Evolutionary conservation across 2,329 filamentous ascomycete genomes (phyloP).

Genomic region (Cladobotryum protrusum): DNA sequence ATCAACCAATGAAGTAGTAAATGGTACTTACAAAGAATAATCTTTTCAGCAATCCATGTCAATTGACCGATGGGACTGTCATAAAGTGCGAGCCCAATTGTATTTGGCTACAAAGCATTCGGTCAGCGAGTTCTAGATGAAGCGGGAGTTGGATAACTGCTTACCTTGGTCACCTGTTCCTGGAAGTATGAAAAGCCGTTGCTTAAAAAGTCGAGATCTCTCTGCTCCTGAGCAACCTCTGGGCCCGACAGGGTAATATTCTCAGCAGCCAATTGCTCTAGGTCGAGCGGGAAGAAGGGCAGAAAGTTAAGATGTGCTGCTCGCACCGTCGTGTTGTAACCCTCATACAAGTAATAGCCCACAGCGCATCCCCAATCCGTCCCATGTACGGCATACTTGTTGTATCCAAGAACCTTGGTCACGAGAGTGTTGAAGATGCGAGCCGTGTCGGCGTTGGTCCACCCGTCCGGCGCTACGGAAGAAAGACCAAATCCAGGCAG

Average conservation of each 20-base stretch:
- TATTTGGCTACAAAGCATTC: conserved; percentile 27
- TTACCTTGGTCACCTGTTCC: conserved; percentile 3
- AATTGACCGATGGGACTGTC: conserved; percentile 38
- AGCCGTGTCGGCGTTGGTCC: conserved; percentile 32
- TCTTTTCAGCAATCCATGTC: conserved; percentile 38
- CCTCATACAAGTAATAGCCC: conserved; percentile 14
- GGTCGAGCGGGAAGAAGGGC: conserved; percentile 11
- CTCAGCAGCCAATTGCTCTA: conserved; percentile 7
- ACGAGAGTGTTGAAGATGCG: conserved; percentile 32
- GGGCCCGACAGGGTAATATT: conserved; percentile 9
- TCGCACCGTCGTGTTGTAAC: conserved; percentile 11
- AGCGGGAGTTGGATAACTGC: too few relatives aligned
- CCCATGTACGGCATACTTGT: conserved; percentile 15
- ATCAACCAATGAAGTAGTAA: too few relatives aligned
- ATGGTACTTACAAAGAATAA: conserved; percentile 15
- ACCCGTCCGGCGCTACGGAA: conserved; percentile 21
- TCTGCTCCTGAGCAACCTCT: conserved; percentile 8
- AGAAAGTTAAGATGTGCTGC: conserved; percentile 14
- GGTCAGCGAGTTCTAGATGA: too few relatives aligned
- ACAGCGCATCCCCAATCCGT: conserved; percentile 14
- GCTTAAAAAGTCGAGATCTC: conserved; percentile 3
- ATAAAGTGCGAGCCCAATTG: conserved; percentile 34
- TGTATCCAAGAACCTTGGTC: conserved; percentile 32
- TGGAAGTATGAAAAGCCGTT: conserved; percentile 13
- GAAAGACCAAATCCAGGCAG: conserved; percentile 36